These are phyloP conservation scores for Chenopodium suecicum DNA, from an alignment of 148 eudicot species.

Conservation along the genomic window DNA sequence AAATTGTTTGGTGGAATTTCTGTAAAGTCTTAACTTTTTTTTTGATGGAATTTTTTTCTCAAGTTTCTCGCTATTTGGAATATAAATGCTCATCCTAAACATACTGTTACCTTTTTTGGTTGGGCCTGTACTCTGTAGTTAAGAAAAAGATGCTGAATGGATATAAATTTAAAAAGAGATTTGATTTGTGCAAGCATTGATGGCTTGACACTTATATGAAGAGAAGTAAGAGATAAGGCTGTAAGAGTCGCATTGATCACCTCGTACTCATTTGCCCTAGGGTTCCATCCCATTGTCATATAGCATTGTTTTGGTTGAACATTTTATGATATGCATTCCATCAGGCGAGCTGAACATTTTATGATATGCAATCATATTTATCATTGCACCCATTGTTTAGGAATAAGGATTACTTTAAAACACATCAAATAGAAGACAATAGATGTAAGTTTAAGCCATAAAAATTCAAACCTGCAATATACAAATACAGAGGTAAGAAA, in stretches of 20 bases:
- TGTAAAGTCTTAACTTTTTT: background rate
- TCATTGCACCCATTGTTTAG: background rate
- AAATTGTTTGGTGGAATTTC: no score
- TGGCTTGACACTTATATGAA: background rate
- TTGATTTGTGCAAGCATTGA: background rate
- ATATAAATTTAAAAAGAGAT: no score
- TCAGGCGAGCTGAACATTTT: background rate
- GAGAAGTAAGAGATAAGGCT: background rate
- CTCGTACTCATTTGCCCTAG: background rate
- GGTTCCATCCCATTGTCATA: background rate
- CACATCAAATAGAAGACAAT: background rate
- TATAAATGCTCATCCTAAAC: background rate
- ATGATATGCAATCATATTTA: background rate
- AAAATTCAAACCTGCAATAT: no score
- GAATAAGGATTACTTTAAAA: background rate
- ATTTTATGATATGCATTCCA: background rate
- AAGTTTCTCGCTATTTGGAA: background rate
- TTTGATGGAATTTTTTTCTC: background rate
- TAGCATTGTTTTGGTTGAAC: background rate
- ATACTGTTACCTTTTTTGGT: background rate
- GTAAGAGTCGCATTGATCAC: background rate
- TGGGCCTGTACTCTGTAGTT: background rate
- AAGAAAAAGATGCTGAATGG: background rate
- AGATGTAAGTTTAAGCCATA: background rate
- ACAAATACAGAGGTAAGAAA: no score